Evolutionary conservation across 2,329 filamentous ascomycete species (phyloP), one percentile per base, ranked within the genome.

Genomic region (Cyphellophora europaea): DNA sequence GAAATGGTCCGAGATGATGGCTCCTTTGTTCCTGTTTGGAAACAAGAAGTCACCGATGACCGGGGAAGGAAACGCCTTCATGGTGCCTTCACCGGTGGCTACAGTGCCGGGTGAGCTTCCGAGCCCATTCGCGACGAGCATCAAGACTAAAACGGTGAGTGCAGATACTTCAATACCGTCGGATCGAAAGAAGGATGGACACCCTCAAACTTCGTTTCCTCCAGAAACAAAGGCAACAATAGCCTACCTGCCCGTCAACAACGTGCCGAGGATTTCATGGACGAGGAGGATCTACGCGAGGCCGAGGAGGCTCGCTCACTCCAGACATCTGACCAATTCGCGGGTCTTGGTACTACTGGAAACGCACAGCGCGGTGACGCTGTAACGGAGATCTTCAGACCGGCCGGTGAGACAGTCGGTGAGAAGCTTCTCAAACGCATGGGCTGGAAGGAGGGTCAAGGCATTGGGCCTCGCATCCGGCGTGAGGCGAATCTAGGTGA

Each of bases 131-230:
- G 42, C 44, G 48, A 49, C 52, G 47, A 41, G 49, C 50, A 53
- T 38, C 41, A 52, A 40, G 47, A 49, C 51, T 57, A 54, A 61
- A 54, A 45, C 27, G 48, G 42, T 42, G 36, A 40, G 40, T 53
- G 43, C 58, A 89, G 85, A 49, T 95, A 96, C 62, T 96, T 91
- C 65, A 98, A 98, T 57, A 94, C 88, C 4, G 91, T 96, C 48
- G 91, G 91, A 35, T 95, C 89, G 37, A 96, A 96, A 60, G 89
- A 98, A 68, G 91, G 91, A 65, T 98, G 89, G 89, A 80, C 85
- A 1, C 91, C 91, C 2, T 79, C 85, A 14, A 82, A 84, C 0
- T 98, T 96, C 57, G 79, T 93, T 6, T 96, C 89, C 5, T 95
- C 88, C 33, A 82, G 91, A 15, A 66, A 74, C 25, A 85, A 84